A percentile compares a stretch with the other conserved stretches of the same genome.
Evolutionary conservation across 352 stramenopile genomes (phyloP).

Genomic region (Phytophthora idaei): DNA sequence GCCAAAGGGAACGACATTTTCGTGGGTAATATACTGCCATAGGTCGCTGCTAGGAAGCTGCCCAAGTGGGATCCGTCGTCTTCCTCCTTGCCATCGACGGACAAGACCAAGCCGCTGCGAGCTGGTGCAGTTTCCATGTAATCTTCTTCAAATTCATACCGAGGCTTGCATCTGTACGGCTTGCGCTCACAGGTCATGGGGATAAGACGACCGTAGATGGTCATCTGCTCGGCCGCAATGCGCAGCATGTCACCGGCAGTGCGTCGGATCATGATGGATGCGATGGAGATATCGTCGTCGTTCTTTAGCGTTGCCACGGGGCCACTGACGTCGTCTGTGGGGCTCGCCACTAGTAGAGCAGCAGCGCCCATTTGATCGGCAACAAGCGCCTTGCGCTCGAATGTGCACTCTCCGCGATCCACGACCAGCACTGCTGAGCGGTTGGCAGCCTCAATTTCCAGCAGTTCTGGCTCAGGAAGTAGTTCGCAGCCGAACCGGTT

Average conservation of each 20-base stretch:
- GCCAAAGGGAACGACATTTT: slow-evolving; percentile 31
- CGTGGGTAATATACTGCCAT: slow-evolving; percentile 49
- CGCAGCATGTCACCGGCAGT: slow-evolving; percentile 58
- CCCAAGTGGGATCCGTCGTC: slow-evolving; percentile 33
- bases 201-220: slow-evolving; percentile 52
- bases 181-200: slow-evolving; percentile 59
- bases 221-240: slow-evolving; percentile 24
- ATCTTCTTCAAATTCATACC: slow-evolving; percentile 29
- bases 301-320: slow-evolving; percentile 47
- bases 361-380: slow-evolving; percentile 53
- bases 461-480: slow-evolving; percentile 40
- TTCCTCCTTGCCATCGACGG: slow-evolving; percentile 3
- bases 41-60: slow-evolving; percentile 58
- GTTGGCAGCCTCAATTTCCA: slow-evolving; percentile 38
- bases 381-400: slow-evolving; percentile 61
- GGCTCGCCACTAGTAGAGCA: slow-evolving; percentile 57
- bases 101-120: slow-evolving; percentile 47
- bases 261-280: slow-evolving; percentile 66
- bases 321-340: slow-evolving; percentile 45
- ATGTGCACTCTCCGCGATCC: slow-evolving; percentile 69
- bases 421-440: slow-evolving; percentile 51
- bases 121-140: slow-evolving; percentile 43
- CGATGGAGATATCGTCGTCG: slow-evolving; percentile 54
- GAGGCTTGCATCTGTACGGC: slow-evolving; percentile 52
- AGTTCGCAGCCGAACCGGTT: slow-evolving; percentile 51